Evolutionary conservation across 768 basidiomycete genomes (phyloP), one percentile per base, ranked within the genome.

Genomic region (Termitomyces sp.): DNA sequence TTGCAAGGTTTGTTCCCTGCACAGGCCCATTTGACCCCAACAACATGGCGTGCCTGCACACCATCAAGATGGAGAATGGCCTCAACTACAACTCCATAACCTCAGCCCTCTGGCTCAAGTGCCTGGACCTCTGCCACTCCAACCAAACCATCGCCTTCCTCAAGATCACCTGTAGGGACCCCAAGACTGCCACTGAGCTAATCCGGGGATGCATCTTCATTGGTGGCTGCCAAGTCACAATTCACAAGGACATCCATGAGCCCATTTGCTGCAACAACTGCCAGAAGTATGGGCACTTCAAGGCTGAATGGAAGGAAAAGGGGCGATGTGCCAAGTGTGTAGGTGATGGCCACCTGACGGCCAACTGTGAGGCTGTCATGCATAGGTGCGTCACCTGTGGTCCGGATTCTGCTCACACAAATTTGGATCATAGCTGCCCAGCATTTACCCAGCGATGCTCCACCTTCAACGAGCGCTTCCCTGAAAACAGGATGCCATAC

Each of bases 301-400:
- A n/a, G n/a, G n/a, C n/a, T n/a, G n/a, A n/a, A n/a, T 28, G 57
- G 35, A 62, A 58, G 36, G 62, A 59, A 9, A 35, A 35, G 35
- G 9, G 35, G 9, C 9, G 9, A 4, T 38, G 38, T 58, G 57
- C 49, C 55, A 61, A 15, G 13, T 7, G 8, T 57, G 16, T 35
- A 45, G 55, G 46, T 22, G 5, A 4, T 4, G 12, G 48, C 12
- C 55, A 56, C 44, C 1, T 55, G 18, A 24, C 60, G 1, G 15
- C 24, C 13, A 16, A 28, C 3, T 58, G 51, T 49, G 13, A 24
- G 1, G 8, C 33, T 3, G 7, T 4, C 32, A n/a, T 13, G n/a
- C 42, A 11, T 13, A 8, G 9, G 4, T 61, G 55, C 13, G 40
- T 57, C 2, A 44, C 57, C 22, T 63, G 59, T 18, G 55, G 63